Conservation (phyloP, 176 grass and related monocot species). For the Oryza longistaminata region DNA sequence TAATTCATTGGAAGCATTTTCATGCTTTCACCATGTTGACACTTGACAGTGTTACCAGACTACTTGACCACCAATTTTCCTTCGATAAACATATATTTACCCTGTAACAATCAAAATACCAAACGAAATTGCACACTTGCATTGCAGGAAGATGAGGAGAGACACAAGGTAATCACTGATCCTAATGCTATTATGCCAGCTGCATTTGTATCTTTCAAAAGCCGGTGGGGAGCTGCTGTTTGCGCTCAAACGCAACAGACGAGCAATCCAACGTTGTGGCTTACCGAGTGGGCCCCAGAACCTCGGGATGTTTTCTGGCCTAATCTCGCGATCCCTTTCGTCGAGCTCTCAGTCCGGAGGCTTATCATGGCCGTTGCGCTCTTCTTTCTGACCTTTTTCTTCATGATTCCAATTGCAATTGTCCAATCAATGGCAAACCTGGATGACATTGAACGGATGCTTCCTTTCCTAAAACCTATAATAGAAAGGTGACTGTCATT, state of each 20-base stretch:
- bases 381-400: slow-evolving; percentile 96
- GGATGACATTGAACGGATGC: slow-evolving; percentile 71
- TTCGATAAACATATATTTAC: slow-evolving; percentile 7
- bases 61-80: background rate
- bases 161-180: slow-evolving; percentile 68
- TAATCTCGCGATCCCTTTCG: slow-evolving; percentile 88
- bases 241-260: slow-evolving; percentile 98
- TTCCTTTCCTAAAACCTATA: slow-evolving; percentile 74
- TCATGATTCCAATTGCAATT: slow-evolving; percentile 96
- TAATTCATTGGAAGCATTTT: slow-evolving; percentile 44
- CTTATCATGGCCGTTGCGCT: slow-evolving; percentile 69
- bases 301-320: slow-evolving; percentile 89
- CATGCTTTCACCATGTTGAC: slow-evolving; percentile 4
- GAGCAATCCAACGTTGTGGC: slow-evolving; percentile 92
- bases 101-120: slow-evolving; percentile 4
- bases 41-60: slow-evolving; percentile 9
- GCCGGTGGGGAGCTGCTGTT: slow-evolving; percentile 88
- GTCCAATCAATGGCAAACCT: slow-evolving; percentile 93
- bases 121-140: background rate
- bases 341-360: slow-evolving; percentile 77
- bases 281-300: slow-evolving; percentile 92
- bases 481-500: slow-evolving; percentile 72
- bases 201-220: slow-evolving; percentile 97
- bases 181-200: slow-evolving; percentile 72
- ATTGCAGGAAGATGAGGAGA: slow-evolving; percentile 81